These are phyloP conservation scores for Nannizzia gypsea DNA, from an alignment of 2,329 filamentous ascomycete genomes.

Conservation along the genomic window DNA sequence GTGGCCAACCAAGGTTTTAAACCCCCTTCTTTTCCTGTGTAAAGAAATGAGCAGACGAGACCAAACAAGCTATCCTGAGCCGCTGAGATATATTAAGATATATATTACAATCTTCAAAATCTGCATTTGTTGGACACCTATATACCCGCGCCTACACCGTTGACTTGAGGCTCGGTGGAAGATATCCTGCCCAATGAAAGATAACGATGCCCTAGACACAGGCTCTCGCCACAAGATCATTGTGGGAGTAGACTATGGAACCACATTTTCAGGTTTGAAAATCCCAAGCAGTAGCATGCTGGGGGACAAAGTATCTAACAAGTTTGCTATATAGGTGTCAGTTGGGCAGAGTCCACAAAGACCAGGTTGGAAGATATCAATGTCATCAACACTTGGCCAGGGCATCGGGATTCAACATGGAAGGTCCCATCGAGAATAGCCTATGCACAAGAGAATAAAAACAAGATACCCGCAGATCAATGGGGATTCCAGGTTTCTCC, in stretches of 20 bases:
- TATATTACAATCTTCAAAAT: neutral
- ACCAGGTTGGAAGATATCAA: constrained; percentile 14
- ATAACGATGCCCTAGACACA: neutral
- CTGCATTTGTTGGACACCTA: neutral
- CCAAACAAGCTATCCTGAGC: neutral
- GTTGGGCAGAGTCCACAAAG: constrained; percentile 14
- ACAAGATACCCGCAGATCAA: neutral
- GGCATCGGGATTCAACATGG: constrained; percentile 12
- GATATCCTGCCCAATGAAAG: neutral
- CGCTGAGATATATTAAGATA: neutral
- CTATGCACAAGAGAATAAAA: constrained; percentile 16
- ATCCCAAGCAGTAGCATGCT: neutral
- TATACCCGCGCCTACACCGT: neutral
- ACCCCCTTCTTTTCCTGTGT: neutral
- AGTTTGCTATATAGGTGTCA: constrained; percentile 10
- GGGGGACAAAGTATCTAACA: neutral
- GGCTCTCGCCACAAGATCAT: constrained; percentile 12
- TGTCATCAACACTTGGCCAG: constrained; percentile 19
- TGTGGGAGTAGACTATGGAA: constrained; percentile 17
- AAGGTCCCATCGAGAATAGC: constrained; percentile 23
- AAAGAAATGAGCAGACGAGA: neutral
- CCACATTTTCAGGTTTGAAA: constrained; percentile 14
- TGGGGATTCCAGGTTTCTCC: constrained; percentile 21
- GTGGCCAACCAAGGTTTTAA: neutral
- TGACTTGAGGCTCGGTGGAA: neutral